Conservation (phyloP, 805 yeast species). For the Lachancea meyersii region DNA sequence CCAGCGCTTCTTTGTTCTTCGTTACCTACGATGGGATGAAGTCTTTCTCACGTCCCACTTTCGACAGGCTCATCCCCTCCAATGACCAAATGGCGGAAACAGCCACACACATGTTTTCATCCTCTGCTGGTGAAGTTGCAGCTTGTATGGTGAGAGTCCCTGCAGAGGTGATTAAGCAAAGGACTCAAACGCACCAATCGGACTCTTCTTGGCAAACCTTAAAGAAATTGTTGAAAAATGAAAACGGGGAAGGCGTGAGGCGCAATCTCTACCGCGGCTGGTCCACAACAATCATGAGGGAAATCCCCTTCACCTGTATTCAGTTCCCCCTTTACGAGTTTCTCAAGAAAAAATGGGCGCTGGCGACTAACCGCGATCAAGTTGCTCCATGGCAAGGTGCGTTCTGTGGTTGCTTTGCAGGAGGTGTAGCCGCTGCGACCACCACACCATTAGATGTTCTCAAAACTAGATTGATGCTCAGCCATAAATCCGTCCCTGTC, state of each 20-base stretch:
- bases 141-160: slow-evolving; percentile 96
- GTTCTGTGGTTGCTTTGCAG: slow-evolving; percentile 73
- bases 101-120: slow-evolving; percentile 74
- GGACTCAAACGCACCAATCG: slow-evolving; percentile 69
- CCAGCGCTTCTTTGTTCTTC: slow-evolving; percentile 71
- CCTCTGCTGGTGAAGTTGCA: slow-evolving; percentile 84
- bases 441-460: slow-evolving; percentile 78
- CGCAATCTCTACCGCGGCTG: slow-evolving; percentile 89
- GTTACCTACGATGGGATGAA: slow-evolving; percentile 81
- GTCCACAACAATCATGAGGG: slow-evolving; percentile 86
- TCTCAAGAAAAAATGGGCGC: slow-evolving; percentile 57
- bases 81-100: slow-evolving; percentile 35
- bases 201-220: slow-evolving; percentile 62
- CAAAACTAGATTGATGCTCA: slow-evolving; percentile 82
- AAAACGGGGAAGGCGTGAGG: slow-evolving; percentile 70
- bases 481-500: slow-evolving; percentile 42
- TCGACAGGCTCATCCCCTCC: slow-evolving; percentile 19
- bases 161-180: slow-evolving; percentile 90
- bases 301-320: slow-evolving; percentile 92
- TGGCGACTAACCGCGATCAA: slow-evolving; percentile 34
- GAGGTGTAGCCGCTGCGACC: slow-evolving; percentile 73
- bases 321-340: slow-evolving; percentile 92
- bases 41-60: slow-evolving; percentile 36
- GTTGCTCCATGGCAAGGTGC: slow-evolving; percentile 73
- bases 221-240: slow-evolving; percentile 51